Percentiles rank a stretch among this genome's conserved stretches.
Evolutionary conservation across 2,329 filamentous ascomycete genomes (phyloP).

Genomic region (Xylaria sp.): DNA sequence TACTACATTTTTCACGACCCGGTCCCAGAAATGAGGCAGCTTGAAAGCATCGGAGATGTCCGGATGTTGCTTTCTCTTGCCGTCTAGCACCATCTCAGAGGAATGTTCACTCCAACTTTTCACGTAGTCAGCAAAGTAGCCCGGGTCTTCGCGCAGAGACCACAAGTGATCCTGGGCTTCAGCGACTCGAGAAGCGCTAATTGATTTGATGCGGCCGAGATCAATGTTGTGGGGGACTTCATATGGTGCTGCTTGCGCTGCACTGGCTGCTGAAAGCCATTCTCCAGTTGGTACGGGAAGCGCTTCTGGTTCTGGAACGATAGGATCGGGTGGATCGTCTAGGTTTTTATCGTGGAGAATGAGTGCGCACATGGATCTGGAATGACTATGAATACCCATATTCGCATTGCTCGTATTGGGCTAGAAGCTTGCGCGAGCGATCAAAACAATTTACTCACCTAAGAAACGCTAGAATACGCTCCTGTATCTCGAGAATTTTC

Average conservation of each 20-base stretch:
- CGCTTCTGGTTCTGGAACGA: not conserved
- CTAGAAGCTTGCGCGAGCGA: too few species aligned
- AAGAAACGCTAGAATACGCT: too few species aligned
- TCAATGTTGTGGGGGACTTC: not conserved
- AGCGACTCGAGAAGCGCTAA: not conserved
- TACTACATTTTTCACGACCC: not conserved
- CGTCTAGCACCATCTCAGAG: not conserved
- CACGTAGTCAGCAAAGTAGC: not conserved
- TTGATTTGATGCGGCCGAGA: not conserved
- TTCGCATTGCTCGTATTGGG: too few species aligned
- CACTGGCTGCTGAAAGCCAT: slow-evolving; percentile 1
- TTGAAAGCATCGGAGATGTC: not conserved
- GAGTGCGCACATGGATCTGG: not conserved
- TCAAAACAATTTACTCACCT: too few species aligned
- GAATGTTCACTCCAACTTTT: not conserved
- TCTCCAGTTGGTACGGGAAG: not conserved
- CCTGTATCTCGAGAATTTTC: too few species aligned
- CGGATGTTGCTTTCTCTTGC: not conserved
- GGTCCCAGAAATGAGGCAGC: not conserved
- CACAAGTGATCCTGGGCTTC: not conserved
- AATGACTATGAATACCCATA: not conserved
- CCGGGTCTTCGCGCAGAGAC: not conserved
- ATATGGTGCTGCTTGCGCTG: not conserved
- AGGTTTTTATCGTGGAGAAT: not conserved
- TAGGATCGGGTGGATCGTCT: not conserved